These are phyloP conservation scores for Cytospora leucostoma DNA, from an alignment of 2,329 filamentous ascomycete genomes.

Conservation along the genomic window DNA sequence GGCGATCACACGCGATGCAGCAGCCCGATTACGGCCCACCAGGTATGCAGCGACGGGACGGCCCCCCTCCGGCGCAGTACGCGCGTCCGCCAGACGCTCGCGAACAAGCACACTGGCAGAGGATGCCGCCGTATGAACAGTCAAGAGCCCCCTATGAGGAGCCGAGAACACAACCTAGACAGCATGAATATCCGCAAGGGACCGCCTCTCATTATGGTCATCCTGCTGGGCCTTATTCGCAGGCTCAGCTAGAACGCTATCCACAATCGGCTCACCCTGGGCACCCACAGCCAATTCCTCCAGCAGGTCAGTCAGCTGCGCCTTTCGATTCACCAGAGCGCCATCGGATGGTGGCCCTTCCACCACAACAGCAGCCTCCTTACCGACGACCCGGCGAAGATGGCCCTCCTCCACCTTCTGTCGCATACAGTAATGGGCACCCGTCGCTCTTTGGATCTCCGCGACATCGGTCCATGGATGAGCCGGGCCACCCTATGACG, in stretches of 20 bases:
- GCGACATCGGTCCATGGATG: slow-evolving; percentile 47
- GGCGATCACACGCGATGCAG: slow-evolving; percentile 46
- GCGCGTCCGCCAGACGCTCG: slow-evolving; percentile 45
- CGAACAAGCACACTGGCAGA: slow-evolving; percentile 42
- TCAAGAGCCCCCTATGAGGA: slow-evolving; percentile 45
- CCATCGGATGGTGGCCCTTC: slow-evolving; percentile 45
- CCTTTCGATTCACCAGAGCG: slow-evolving; percentile 55
- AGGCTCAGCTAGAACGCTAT: slow-evolving; percentile 44
- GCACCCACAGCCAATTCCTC: slow-evolving; percentile 40
- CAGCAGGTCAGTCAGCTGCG: slow-evolving; percentile 35
- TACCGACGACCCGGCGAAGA: slow-evolving; percentile 50
- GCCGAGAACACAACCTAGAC: slow-evolving; percentile 42
- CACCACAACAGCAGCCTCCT: slow-evolving; percentile 38
- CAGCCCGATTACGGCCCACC: slow-evolving; percentile 45
- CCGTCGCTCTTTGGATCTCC: slow-evolving; percentile 47
- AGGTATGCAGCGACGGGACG: slow-evolving; percentile 34
- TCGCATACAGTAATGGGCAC: slow-evolving; percentile 49
- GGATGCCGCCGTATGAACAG: slow-evolving; percentile 44
- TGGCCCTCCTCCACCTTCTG: slow-evolving; percentile 50
- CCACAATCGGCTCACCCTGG: slow-evolving; percentile 37
- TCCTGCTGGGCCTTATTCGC: slow-evolving; percentile 40
- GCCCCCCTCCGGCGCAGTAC: slow-evolving; percentile 43
- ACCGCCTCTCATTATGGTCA: slow-evolving; percentile 44
- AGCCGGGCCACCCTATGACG: slow-evolving; percentile 57
- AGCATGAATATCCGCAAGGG: slow-evolving; percentile 51